Evolutionary conservation across 2,329 filamentous ascomycete species (phyloP).

Genomic region (Periglandula ipomoeae): DNA sequence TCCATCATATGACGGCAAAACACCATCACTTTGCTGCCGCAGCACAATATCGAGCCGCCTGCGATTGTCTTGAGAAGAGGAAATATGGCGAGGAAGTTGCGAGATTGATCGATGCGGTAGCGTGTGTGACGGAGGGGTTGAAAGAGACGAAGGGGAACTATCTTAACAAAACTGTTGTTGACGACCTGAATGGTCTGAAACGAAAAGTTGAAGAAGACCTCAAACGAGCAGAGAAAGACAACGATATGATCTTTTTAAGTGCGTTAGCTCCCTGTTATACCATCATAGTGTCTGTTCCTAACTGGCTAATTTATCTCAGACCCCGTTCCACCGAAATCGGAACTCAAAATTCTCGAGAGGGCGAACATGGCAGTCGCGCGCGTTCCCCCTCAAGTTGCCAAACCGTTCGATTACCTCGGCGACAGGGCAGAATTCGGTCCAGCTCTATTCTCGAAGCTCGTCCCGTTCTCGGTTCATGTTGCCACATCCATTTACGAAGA

Average conservation of each 20-base stretch:
- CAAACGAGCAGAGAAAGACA: constrained; percentile 90
- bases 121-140: constrained; percentile 76
- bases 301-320: constrained; percentile 36
- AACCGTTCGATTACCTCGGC: constrained; percentile 71
- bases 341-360: constrained; percentile 75
- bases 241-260: constrained; percentile 89
- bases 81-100: constrained; percentile 96
- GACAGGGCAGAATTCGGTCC: constrained; percentile 73
- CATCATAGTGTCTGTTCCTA: not conserved
- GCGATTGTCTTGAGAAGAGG: constrained; percentile 85
- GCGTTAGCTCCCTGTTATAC: constrained; percentile 18
- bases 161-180: constrained; percentile 70
- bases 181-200: constrained; percentile 77
- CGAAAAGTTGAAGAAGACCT: constrained; percentile 75
- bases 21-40: constrained; percentile 96
- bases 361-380: constrained; percentile 80
- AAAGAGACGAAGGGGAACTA: constrained; percentile 67
- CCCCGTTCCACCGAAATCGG: constrained; percentile 77
- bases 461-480: constrained; percentile 91
- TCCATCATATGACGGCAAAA: constrained; percentile 94
- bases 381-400: constrained; percentile 71
- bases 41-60: constrained; percentile 84
- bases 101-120: constrained; percentile 69
- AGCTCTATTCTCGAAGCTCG: constrained; percentile 80
- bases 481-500: constrained; percentile 95